Evolutionary conservation across 176 grass and related monocot genomes (phyloP).

Genomic region (Aegilops umbellulata): DNA sequence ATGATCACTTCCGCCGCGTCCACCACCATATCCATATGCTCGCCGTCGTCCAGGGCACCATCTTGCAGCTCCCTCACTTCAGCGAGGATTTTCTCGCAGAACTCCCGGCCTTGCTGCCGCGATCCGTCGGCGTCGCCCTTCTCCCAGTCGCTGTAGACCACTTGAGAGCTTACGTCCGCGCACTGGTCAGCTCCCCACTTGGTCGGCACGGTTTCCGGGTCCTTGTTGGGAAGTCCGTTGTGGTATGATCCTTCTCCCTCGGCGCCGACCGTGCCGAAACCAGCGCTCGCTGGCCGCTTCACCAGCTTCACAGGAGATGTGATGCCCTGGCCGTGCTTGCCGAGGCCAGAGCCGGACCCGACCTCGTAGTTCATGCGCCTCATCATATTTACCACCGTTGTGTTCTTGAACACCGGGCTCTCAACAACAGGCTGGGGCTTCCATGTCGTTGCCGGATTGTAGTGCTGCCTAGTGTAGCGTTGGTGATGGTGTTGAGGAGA

Average conservation of each 20-base stretch:
- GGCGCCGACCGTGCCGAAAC: constrained; percentile 43
- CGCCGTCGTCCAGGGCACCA: not conserved
- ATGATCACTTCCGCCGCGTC: not conserved
- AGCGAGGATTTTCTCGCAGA: not conserved
- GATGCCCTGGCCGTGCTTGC: constrained; percentile 73
- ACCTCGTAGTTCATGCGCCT: constrained; percentile 62
- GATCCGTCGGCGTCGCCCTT: not conserved
- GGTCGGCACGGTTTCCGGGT: constrained; percentile 3
- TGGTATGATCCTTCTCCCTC: not conserved
- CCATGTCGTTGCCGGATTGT: not conserved
- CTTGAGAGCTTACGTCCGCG: not conserved
- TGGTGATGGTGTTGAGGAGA: too few species aligned
- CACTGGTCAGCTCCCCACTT: constrained; percentile 26
- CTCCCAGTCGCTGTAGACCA: not conserved
- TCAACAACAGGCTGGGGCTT: not conserved
- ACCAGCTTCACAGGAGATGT: constrained; percentile 29
- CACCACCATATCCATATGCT: not conserved
- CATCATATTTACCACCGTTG: constrained; percentile 43
- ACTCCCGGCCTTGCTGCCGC: constrained; percentile 2
- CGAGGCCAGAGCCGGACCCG: constrained; percentile 54
- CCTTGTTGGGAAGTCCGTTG: not conserved
- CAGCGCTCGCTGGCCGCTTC: constrained; percentile 34
- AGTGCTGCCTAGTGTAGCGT: too few species aligned
- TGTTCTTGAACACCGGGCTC: constrained; percentile 22
- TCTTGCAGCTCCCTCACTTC: not conserved